A percentile compares a stretch with the other conserved stretches of the same genome.
These are phyloP conservation scores for Prunus persica DNA, from an alignment of 306 rosid species.

Conservation along the genomic window Prunus_persica_NCBIv2 NC_034009.1:1664501-1665000, in stretches of 20 bases:
- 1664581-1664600: conserved; percentile 81
- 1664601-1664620: conserved; percentile 59
- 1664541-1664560: conserved; percentile 51
- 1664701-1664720: neutral
- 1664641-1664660: neutral
- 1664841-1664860: neutral
- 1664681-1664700: neutral
- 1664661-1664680: neutral
- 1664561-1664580: conserved; percentile 49
- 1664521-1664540: conserved; percentile 66
- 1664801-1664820: neutral
- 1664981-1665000: neutral
- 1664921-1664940: neutral
- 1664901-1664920: neutral
- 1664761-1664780: neutral
- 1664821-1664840: neutral
- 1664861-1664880: neutral
- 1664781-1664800: neutral
- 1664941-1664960: neutral
- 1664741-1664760: neutral
- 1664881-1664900: neutral
- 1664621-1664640: neutral
- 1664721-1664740: neutral
- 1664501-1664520: conserved; percentile 72
- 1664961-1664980: conserved; percentile 2